Evolutionary conservation across 257 asterid genomes (phyloP), one percentile per base, ranked within the genome.

Genomic region (Plectranthus barbatus): DNA sequence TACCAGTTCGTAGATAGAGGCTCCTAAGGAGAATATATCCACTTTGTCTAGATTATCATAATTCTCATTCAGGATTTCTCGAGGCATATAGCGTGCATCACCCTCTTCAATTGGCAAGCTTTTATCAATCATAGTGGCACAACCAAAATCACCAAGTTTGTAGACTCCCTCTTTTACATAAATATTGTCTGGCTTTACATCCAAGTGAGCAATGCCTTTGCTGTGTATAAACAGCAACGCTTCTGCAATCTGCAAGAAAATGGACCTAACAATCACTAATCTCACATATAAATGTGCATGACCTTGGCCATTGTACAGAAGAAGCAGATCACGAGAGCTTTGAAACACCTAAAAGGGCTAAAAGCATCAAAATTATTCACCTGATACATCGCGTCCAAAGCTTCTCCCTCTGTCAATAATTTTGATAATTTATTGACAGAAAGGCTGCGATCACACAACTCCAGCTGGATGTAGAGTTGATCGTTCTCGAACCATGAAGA

Each of bases 31-130:
- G 80, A 92, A 92, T 61, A 92, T 83, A 48, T 92, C 98, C 49
- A 84, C 97, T 72, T 82, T 89, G 70, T 89, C 96, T n/a, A 92
- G 84, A 71, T 81, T 70, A 68, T 92, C 97, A 66, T 83, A 86
- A 48, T 89, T 70, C 56, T 92, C 98, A 55, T 92, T 92, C 66
- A 92, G 79, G 67, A 92, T 89, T 79, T 92, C 98, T 73, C 77
- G 97, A 71, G 98, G 97, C 97, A 92, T 88, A 58, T 89, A 92
- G 51, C 98, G 95, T 23, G 97, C 98, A 75, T 92, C 98, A 1
- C 98, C 98, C 75, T 92, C 98, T 78, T 92, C 98, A 47, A 88
- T 72, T 15, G 97, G 97, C 74, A 86, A 75, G 80, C 95, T 86
- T 70, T 71, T 67, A 72, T 92, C 91, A 40, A 81, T 76, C 46